Evolutionary conservation across 169 alveolate species (phyloP).

Genomic region (Plasmodium chabaudi): DNA sequence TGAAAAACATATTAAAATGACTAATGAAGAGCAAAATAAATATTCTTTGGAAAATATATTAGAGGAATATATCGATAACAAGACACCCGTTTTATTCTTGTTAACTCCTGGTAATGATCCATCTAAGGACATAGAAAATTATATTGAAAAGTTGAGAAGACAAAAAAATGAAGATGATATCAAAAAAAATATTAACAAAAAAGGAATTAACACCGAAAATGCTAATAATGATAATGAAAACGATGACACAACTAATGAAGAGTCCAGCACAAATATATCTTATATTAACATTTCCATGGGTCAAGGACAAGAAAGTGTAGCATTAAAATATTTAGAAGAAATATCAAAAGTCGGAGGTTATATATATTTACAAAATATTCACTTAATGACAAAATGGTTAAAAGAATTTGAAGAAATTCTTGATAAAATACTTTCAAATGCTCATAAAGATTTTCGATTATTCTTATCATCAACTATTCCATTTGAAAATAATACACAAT

Average conservation of each 20-base stretch:
- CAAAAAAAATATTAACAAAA: background rate
- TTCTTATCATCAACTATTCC: constrained; percentile 92
- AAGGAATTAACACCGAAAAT: constrained; percentile 77
- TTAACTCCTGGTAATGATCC: constrained; percentile 96
- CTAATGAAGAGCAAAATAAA: constrained; percentile 93
- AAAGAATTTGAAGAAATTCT: constrained; percentile 94
- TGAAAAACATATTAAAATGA: constrained; percentile 90
- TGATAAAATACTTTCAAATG: constrained; percentile 93
- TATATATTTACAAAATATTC: constrained; percentile 95
- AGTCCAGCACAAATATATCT: constrained; percentile 90
- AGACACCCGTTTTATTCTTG: constrained; percentile 96
- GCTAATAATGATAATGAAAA: constrained; percentile 58
- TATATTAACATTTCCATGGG: constrained; percentile 98
- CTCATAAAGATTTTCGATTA: constrained; percentile 95
- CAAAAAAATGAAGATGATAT: background rate
- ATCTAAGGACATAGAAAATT: constrained; percentile 91
- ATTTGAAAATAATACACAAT: constrained; percentile 46
- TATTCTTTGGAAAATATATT: constrained; percentile 92
- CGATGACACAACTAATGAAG: constrained; percentile 14
- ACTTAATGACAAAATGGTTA: constrained; percentile 95
- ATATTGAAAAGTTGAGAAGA: constrained; percentile 55
- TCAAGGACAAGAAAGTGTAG: constrained; percentile 97
- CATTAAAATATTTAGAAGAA: constrained; percentile 93
- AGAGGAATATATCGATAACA: constrained; percentile 91
- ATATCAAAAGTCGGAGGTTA: constrained; percentile 95